Evolutionary conservation across 139 green algal species (phyloP).

Genomic region (Trebouxia sp.): DNA sequence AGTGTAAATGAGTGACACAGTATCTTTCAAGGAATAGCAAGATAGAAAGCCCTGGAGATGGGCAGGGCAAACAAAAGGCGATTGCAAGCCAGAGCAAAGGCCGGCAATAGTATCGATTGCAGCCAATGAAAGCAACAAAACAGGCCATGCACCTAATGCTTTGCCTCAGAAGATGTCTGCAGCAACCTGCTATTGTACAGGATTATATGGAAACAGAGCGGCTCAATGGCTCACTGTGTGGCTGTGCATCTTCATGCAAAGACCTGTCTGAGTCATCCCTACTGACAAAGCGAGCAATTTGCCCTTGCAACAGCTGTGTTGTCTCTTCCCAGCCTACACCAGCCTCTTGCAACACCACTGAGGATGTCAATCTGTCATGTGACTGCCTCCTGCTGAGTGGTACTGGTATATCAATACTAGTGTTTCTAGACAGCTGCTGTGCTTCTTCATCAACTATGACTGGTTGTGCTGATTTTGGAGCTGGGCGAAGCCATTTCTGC

Average conservation of each 20-base stretch:
- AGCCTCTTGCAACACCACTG: conserved; percentile 17
- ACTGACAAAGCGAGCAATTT: neutral
- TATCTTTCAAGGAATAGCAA: no score
- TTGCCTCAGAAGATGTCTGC: no score
- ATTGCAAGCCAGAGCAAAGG: no score
- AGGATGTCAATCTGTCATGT: conserved; percentile 4
- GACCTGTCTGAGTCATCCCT: conserved; percentile 16
- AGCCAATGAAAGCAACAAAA: no score
- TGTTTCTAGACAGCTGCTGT: neutral
- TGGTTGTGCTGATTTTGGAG: neutral
- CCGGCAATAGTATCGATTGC: no score
- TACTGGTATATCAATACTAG: neutral
- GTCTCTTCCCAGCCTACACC: conserved; percentile 10
- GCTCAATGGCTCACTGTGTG: neutral
- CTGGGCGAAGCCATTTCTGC: neutral
- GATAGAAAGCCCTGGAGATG: no score
- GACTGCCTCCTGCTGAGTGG: neutral
- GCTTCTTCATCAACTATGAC: neutral
- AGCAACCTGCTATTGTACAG: no score
- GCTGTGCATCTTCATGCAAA: neutral
- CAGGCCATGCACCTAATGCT: no score
- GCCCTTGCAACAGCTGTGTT: conserved; percentile 10
- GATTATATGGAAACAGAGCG: neutral
- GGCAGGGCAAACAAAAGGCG: no score
- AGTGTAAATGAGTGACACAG: no score